Evolutionary conservation across 2,329 filamentous ascomycete species (phyloP), one percentile per base, ranked within the genome.

Genomic region (Aureobasidium sp.): DNA sequence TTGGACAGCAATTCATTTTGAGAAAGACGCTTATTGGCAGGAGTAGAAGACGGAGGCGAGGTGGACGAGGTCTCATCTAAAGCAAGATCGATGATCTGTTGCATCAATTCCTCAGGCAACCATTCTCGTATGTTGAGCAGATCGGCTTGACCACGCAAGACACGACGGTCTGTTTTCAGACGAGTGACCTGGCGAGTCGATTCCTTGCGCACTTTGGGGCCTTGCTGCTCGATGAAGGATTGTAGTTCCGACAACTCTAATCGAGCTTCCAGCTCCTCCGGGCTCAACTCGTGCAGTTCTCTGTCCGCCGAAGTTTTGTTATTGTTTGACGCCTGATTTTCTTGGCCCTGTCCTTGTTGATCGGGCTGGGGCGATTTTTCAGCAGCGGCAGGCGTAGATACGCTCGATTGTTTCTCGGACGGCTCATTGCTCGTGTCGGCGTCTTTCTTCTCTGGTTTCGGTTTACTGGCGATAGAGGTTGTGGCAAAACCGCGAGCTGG

Each of bases 401-500:
- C 51, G 9, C 70, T 69, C 47, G 74, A 73, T 41, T 67, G 70
- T 24, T 65, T 62, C 34, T 66, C 68, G 34, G 72, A 71, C 12
- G 67, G 51, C 20, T 69, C 66, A 24, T 65, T 67, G 59, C 67
- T 69, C 27, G 65, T 65, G 50, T 70, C 66, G 51, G 34, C 10
- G 29, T 69, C 67, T n/a, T 63, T 66, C 63, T 65, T 66, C 51
- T 76, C 71, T 63, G 74, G 65, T 71, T 93, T 91, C 50, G 83
- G 80, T 72, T 90, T 83, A 9, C 86, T 82, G 47, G 92, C 90
- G 64, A 96, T 83, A 1, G 93, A 97, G 13, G 90, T 95, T 5
- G 94, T 99, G 66, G 93, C 91, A 77, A 97, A 96, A 20, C 92
- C 94, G 74, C 94, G 84, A 43, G 92, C 91, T 64, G 92, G 90